phyloP scores from a whole-genome alignment of 495 filamentous ascomycete species.

The Xylaria venustula region DNA sequence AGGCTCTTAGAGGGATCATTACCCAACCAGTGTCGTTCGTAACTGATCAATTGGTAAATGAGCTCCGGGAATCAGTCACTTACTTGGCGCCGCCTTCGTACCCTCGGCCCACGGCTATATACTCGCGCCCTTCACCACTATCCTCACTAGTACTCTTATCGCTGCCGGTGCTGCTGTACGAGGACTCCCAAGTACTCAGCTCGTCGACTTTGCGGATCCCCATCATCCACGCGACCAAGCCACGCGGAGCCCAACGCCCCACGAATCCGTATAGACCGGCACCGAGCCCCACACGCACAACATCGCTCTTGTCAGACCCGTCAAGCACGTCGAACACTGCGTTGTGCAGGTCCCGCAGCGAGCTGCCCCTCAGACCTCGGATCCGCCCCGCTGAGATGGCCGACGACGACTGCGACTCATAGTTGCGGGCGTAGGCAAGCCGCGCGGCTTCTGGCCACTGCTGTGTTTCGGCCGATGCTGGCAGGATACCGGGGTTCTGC shows the following conservation, averaged over 20 bases:
- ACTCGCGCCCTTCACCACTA: conserved; percentile 30
- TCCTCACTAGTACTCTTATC: conserved; percentile 24
- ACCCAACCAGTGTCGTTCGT: not conserved
- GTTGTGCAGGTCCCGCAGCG: conserved; percentile 72
- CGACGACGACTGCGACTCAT: conserved; percentile 47
- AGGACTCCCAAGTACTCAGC: conserved; percentile 42
- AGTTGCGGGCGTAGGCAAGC: conserved; percentile 56
- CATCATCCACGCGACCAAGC: conserved; percentile 86
- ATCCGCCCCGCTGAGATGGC: conserved; percentile 44
- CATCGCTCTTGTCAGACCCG: conserved; percentile 43
- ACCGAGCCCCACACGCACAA: conserved; percentile 77
- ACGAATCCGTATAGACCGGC: conserved; percentile 81
- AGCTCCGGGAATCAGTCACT: not conserved
- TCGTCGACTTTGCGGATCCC: conserved; percentile 59
- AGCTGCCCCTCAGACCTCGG: conserved; percentile 58
- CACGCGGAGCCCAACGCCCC: conserved; percentile 76
- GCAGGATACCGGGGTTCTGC: conserved; percentile 25
- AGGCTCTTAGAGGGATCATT: not conserved
- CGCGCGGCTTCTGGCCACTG: conserved; percentile 61
- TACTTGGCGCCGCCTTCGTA: conserved; percentile 33
- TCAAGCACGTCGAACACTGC: conserved; percentile 83
- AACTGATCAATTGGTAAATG: not conserved
- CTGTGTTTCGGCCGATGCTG: conserved; percentile 53
- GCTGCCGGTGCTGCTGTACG: conserved; percentile 23
- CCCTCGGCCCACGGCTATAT: conserved; percentile 38